phyloP scores from a whole-genome alignment of 257 asterid genomes.

The Lantana camara region DNA sequence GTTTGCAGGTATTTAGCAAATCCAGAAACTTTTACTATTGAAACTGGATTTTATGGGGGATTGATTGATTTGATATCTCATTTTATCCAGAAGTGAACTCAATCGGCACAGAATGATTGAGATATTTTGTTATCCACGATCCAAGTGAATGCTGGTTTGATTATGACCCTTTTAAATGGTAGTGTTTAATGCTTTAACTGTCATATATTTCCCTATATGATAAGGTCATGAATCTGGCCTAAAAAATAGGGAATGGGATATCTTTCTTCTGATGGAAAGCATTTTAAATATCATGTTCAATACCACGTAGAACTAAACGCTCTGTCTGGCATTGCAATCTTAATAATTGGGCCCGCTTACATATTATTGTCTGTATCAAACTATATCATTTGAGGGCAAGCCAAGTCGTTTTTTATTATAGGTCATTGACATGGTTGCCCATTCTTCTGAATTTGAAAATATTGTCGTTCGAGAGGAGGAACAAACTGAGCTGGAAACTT shows the following conservation, averaged over 20 bases:
- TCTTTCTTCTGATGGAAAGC: conserved; percentile 13
- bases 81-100: neutral
- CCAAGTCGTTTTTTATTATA: conserved; percentile 33
- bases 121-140: conserved; percentile 4
- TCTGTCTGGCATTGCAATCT: neutral
- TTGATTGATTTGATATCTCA: neutral
- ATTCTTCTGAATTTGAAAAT: conserved; percentile 95
- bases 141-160: conserved; percentile 14
- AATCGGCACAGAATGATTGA: neutral
- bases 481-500: conserved; percentile 84
- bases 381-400: conserved; percentile 18
- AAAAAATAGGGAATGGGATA: neutral
- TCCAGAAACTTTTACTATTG: conserved; percentile 8
- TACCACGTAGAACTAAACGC: neutral
- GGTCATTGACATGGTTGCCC: conserved; percentile 97
- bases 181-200: conserved; percentile 6
- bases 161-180: conserved; percentile 8
- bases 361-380: conserved; percentile 9
- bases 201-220: neutral
- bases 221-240: conserved; percentile 12
- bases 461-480: conserved; percentile 94
- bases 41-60: neutral
- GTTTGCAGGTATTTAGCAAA: conserved; percentile 5
- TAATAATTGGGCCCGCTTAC: neutral
- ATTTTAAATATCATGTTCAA: neutral